These are phyloP conservation scores for Castanea mollissima DNA, from an alignment of 306 rosid species.

Conservation along the genomic window DNA sequence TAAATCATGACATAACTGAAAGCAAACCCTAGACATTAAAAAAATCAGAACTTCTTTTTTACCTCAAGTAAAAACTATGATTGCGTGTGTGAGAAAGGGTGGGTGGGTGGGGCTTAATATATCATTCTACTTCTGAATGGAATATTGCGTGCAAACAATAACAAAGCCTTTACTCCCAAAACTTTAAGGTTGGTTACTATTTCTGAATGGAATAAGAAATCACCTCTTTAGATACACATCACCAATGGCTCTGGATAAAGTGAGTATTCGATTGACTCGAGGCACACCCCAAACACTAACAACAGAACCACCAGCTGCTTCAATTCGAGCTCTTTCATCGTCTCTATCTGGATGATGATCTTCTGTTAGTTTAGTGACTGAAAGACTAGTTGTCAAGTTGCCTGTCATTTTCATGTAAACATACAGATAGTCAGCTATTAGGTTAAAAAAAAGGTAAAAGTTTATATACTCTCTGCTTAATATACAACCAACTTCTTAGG, in stretches of 20 bases:
- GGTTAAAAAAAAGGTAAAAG: not conserved
- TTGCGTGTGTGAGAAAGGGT: no score
- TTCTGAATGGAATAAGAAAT: not conserved
- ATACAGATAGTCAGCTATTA: not conserved
- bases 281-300: not conserved
- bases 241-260: conserved; percentile 1
- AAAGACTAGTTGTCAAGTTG: not conserved
- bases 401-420: not conserved
- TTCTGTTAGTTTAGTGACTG: not conserved
- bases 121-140: not conserved
- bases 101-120: not conserved
- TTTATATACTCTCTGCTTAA: not conserved
- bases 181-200: no score
- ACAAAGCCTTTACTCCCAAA: no score
- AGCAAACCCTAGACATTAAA: not conserved
- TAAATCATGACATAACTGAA: not conserved
- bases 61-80: no score
- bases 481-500: no score
- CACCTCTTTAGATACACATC: conserved; percentile 8
- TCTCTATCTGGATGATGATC: conserved; percentile 11
- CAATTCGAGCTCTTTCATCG: conserved; percentile 6
- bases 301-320: conserved; percentile 10
- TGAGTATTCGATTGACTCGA: not conserved
- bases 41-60: not conserved
- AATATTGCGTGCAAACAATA: not conserved